Base-by-base conservation (phyloP, 768 basidiomycete species). In the Obba rivulosa region DNA sequence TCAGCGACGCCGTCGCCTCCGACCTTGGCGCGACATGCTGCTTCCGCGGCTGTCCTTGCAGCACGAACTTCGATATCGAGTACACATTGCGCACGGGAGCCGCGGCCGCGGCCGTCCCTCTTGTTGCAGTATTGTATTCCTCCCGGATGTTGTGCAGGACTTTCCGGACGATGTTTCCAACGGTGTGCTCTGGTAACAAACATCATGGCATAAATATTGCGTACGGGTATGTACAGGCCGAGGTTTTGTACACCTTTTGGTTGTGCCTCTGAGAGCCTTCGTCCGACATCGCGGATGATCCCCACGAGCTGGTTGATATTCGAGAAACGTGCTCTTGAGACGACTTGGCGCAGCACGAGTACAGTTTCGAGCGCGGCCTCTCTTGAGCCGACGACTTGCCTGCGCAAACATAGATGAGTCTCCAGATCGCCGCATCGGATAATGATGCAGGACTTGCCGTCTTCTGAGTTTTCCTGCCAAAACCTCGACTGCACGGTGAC, bases 81-180 rank as follows among this genome's bases (percentile, higher is more conserved):
- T 85, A 84, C 9, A 73, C 69, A 25, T 64, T 65, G 45, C 60
- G 68, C 16, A 69, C 62, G 21, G 71, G 45, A 20, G 61, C 34
- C 28, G 49, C 61, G 2, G 68, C 60, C 7, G 71, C 59, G 0
- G 70, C 63, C 16, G 68, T 66, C 46, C 72, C 79, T 55, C 68
- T 72, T 13, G 76, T 81, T 2, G 91, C 91, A 3, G 93, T 88
- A 51, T 87, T 76, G 65, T 92, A 94, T 62, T 99, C 96, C 66
- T 99, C 96, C 43, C 92, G 80, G 49, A 99, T 86, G 60, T 96
- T 87, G 62, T 94, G 92, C 22, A 97, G 72, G 20, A 97, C 83
- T 60, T 92, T 92, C 34, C 93, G 82, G 35, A 94, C 86, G 18
- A 94, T 94, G 64, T 98, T 98, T 20, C 92, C 92, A 31, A 96